Evolutionary conservation across 176 grass and related monocot genomes (phyloP).

Genomic region (Stipa capillata): DNA sequence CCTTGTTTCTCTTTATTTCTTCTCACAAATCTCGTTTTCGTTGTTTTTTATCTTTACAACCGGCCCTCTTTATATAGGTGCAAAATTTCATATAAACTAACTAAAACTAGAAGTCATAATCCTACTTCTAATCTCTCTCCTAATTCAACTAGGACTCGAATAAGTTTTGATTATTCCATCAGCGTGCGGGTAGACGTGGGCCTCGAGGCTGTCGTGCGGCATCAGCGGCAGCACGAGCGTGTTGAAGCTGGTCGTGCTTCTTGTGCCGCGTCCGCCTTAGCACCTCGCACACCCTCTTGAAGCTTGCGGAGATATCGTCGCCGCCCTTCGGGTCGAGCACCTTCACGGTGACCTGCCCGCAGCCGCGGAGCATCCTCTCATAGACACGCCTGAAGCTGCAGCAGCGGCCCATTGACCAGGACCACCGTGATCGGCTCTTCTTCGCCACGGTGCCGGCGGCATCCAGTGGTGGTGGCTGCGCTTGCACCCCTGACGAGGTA

Average conservation of each 20-base stretch:
- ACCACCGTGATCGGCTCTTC: neutral
- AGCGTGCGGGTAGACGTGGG: constrained; percentile 42
- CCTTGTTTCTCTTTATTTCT: too few relatives aligned
- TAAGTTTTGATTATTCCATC: too few relatives aligned
- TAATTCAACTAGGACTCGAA: too few relatives aligned
- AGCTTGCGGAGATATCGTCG: constrained; percentile 51
- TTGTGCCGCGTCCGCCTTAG: constrained; percentile 58
- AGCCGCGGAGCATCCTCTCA: constrained; percentile 43
- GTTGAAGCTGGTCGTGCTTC: constrained; percentile 70
- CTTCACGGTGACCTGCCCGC: constrained; percentile 63
- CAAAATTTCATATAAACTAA: too few relatives aligned
- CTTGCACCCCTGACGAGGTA: too few relatives aligned
- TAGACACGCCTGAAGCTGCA: constrained; percentile 56
- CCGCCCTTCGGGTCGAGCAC: constrained; percentile 62
- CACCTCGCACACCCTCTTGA: constrained; percentile 81
- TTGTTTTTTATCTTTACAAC: too few relatives aligned
- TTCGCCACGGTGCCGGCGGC: neutral
- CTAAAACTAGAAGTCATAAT: too few relatives aligned
- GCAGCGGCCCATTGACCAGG: neutral
- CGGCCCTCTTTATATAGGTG: too few relatives aligned
- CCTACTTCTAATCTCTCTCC: too few relatives aligned
- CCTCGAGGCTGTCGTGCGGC: constrained; percentile 65
- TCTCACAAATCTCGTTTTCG: too few relatives aligned
- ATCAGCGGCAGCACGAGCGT: constrained; percentile 79
- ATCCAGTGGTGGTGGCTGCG: neutral